phyloP scores from a whole-genome alignment of 2,329 filamentous ascomycete species.

The Xylariales sp. region DNA sequence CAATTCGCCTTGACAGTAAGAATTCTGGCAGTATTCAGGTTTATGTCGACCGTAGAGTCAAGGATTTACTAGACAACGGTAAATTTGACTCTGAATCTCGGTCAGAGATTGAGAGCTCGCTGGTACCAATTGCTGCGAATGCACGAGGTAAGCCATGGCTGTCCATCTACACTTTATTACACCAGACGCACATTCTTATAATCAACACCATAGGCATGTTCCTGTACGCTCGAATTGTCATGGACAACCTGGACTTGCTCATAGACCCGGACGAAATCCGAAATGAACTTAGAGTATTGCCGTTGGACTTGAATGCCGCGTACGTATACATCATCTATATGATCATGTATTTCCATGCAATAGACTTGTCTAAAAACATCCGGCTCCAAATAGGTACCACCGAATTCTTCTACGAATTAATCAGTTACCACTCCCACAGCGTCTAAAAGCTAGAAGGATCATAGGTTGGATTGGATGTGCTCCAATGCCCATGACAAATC shows the following conservation, averaged over 20 bases:
- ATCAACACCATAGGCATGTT: no score
- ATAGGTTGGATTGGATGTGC: conserved; percentile 18
- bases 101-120: neutral
- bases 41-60: conserved; percentile 12
- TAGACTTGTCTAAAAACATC: no score
- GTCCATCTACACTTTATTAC: no score
- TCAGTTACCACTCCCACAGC: neutral
- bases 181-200: no score
- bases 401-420: conserved; percentile 12
- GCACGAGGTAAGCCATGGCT: no score
- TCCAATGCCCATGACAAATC: conserved; percentile 11
- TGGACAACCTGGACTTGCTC: no score
- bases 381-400: conserved; percentile 9
- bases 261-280: no score
- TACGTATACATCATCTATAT: no score
- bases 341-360: no score
- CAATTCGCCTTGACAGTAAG: conserved; percentile 14
- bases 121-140: no score
- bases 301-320: neutral
- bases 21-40: conserved; percentile 16
- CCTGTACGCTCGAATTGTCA: no score
- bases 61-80: conserved; percentile 10
- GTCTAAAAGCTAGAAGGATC: conserved; percentile 10
- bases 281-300: no score
- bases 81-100: conserved; percentile 9